Base-by-base conservation (phyloP, 129 eudicot species). In the Logfia minima region DNA sequence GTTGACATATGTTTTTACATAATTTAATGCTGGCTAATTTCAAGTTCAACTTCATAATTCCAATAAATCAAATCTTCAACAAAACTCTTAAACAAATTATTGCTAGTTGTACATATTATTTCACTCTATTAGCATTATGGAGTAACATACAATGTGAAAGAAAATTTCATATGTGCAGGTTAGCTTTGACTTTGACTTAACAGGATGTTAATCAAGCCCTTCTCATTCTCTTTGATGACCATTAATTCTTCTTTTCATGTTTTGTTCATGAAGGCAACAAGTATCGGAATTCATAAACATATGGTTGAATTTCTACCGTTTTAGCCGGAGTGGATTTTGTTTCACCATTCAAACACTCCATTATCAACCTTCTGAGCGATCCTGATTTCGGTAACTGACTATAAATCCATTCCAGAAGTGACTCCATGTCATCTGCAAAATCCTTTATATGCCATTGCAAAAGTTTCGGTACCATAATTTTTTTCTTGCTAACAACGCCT, bases 401-500 rank as follows among this genome's bases (percentile, higher is more conserved):
- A 61, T 94, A 94, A 56, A 91, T 89, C 99, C 99, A 94, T 80
- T 94, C 99, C 31, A 91, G 21, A 75, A 94, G 92, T 0, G 99
- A 94, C 73, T 89, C 93, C 90, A 94, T 85, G 77, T 89, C 97
- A 81, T 90, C 99, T 13, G 99, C 99, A 73, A 94, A 94, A 83
- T 94, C 99, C 79, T 85, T 92, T 88, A 89, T 91, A 84, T 94
- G 96, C 96, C 99, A 88, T 45, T 91, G 97, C 19, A 94, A 80
- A 75, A 94, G 93, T 83, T 91, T 94, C 6, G 99, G 97, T 64
- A 94, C 81, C 79, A 86, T 58, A 1, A 94, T 89, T 86, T 89
- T 91, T 76, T 87, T 94, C 93, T 82, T 94, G 88, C 87, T 86
- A 24, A 90, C 84, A 68, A 91, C 87, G 55, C 93, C 92, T 16